phyloP scores from a whole-genome alignment of 176 grass and related monocot species.

The Aegilops speltoides region DNA sequence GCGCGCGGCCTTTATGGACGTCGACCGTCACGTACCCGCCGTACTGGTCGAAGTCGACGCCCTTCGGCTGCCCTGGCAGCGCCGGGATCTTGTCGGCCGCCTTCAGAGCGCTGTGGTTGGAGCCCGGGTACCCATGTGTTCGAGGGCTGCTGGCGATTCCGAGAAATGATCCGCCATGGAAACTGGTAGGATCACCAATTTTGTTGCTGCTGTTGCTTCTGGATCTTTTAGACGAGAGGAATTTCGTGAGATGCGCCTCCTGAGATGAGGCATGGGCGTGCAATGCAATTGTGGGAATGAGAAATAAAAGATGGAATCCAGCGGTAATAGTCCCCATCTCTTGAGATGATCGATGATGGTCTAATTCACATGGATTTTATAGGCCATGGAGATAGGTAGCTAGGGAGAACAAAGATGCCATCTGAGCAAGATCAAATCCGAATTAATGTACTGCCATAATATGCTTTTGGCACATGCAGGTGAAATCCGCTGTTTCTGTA shows the following conservation, averaged over 20 bases:
- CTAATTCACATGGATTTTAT: neutral
- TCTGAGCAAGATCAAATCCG: neutral
- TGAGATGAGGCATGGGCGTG: neutral
- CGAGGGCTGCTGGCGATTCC: neutral
- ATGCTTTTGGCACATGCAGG: too few species aligned
- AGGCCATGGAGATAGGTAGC: neutral
- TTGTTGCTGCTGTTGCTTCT: neutral
- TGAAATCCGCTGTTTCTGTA: too few species aligned
- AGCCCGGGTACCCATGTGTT: neutral
- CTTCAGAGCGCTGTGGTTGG: neutral
- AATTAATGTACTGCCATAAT: neutral
- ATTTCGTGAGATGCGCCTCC: neutral
- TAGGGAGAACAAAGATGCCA: neutral
- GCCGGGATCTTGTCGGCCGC: neutral
- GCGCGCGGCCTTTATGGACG: neutral
- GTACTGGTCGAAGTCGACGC: constrained; percentile 3
- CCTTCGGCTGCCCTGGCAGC: neutral
- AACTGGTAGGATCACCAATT: neutral
- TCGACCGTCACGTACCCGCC: constrained; percentile 3
- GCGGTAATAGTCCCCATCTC: too few species aligned
- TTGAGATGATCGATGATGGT: neutral
- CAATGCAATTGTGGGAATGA: neutral
- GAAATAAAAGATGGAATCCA: neutral
- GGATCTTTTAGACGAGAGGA: neutral
- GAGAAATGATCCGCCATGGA: neutral